Evolutionary conservation across 2,329 filamentous ascomycete species (phyloP).

Genomic region (Pestalotiopsis sp.): DNA sequence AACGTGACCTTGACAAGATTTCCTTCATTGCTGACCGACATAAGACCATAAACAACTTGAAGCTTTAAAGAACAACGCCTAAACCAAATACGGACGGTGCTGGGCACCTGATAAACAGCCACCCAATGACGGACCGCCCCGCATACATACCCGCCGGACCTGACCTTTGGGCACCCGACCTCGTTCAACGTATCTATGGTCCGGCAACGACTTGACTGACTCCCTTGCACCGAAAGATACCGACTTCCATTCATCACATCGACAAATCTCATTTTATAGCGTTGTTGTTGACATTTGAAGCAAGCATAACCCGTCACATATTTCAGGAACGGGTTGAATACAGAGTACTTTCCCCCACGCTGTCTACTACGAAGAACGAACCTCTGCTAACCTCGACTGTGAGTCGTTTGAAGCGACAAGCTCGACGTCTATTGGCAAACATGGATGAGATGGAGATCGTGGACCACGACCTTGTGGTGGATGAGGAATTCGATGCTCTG

Average conservation of each 20-base stretch:
- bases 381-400: background rate
- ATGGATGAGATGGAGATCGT: constrained; percentile 18
- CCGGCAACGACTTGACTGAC: background rate
- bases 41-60: background rate
- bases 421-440: background rate
- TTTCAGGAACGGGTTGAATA: background rate
- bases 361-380: background rate
- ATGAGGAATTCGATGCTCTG: constrained; percentile 60
- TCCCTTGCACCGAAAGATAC: background rate
- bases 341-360: background rate
- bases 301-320: background rate
- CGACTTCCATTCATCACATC: background rate
- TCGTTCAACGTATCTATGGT: background rate
- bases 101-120: background rate
- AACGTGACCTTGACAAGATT: too few relatives aligned
- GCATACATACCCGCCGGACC: background rate
- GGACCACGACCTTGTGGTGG: constrained; percentile 45
- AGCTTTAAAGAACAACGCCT: background rate
- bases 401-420: background rate
- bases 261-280: too few relatives aligned
- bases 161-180: background rate
- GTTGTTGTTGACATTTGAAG: too few relatives aligned
- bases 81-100: background rate
- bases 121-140: background rate
- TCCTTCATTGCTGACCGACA: too few relatives aligned